Evolutionary conservation across 2,329 filamentous ascomycete species (phyloP).

Genomic region (Talaromyces sp.): DNA sequence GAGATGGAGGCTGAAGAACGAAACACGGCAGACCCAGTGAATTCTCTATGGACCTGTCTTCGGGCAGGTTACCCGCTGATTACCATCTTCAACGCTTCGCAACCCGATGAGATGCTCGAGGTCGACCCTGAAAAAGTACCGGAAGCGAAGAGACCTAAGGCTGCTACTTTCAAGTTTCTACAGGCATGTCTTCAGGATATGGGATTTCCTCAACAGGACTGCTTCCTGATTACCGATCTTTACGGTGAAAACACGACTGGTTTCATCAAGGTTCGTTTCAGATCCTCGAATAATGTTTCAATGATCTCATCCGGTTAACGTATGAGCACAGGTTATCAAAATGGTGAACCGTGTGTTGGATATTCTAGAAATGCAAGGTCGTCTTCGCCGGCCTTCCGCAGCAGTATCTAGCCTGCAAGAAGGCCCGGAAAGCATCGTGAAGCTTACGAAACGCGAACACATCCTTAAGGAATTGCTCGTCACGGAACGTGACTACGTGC

Average conservation of each 20-base stretch:
- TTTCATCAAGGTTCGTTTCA: constrained; percentile 77
- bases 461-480: constrained; percentile 89
- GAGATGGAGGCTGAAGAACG: constrained; percentile 68
- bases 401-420: constrained; percentile 45
- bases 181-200: constrained; percentile 83
- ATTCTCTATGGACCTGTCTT: constrained; percentile 84
- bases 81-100: constrained; percentile 81
- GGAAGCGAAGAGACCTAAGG: constrained; percentile 76
- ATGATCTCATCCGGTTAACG: not conserved
- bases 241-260: constrained; percentile 94
- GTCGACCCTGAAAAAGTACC: constrained; percentile 62
- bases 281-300: not conserved
- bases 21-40: constrained; percentile 72
- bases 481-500: constrained; percentile 95
- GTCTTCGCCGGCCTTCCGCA: constrained; percentile 63
- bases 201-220: constrained; percentile 72
- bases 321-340: constrained; percentile 64
- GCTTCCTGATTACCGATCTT: constrained; percentile 87
- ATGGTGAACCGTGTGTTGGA: constrained; percentile 92
- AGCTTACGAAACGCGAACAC: constrained; percentile 74
- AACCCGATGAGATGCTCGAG: constrained; percentile 64
- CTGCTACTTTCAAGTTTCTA: constrained; percentile 87
- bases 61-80: constrained; percentile 79
- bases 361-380: constrained; percentile 71
- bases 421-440: constrained; percentile 46